Percentiles rank a stretch among this genome's conserved stretches.
These are phyloP conservation scores for Lophiotrema nucula DNA, from an alignment of 495 filamentous ascomycete genomes.

Conservation along the genomic window DNA sequence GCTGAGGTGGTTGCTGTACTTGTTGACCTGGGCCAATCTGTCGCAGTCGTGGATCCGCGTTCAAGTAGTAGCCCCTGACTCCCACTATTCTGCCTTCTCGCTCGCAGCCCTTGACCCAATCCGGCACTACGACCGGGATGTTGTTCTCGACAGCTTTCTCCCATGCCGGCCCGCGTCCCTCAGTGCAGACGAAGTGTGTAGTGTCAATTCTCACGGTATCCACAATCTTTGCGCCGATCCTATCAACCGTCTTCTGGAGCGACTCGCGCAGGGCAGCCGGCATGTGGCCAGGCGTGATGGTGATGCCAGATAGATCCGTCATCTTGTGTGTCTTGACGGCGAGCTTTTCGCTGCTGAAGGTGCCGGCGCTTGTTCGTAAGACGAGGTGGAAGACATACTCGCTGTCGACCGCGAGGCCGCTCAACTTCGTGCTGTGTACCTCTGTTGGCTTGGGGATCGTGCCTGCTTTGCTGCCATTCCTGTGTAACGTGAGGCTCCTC, in stretches of 20 bases:
- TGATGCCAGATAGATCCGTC: conserved; percentile 96
- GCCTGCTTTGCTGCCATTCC: conserved; percentile 94
- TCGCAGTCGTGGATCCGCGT: conserved; percentile 71
- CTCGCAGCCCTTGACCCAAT: conserved; percentile 96
- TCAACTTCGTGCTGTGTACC: conserved; percentile 93
- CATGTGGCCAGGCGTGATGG: conserved; percentile 86
- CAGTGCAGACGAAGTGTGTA: conserved; percentile 98
- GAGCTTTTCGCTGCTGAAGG: conserved; percentile 77
- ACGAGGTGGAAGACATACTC: conserved; percentile 95
- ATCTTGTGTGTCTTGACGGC: conserved; percentile 93
- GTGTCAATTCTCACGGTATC: conserved; percentile 95
- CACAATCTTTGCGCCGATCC: conserved; percentile 88
- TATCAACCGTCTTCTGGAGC: conserved; percentile 70
- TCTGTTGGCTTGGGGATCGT: conserved; percentile 82
- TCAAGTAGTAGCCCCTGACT: conserved; percentile 92
- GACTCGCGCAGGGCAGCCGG: conserved; percentile 71
- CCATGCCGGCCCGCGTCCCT: conserved; percentile 85
- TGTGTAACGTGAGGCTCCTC: conserved; percentile 82
- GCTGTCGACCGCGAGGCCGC: conserved; percentile 90
- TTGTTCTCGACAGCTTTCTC: conserved; percentile 97
- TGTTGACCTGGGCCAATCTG: conserved; percentile 50
- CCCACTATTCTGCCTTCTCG: conserved; percentile 88
- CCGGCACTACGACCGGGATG: conserved; percentile 94
- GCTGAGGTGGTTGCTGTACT: conserved; percentile 10
- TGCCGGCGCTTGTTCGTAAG: conserved; percentile 86